A percentile compares a stretch with the other conserved stretches of the same genome.
Evolutionary conservation across 768 basidiomycete genomes (phyloP).

Genomic region (Rubroboletus pulcherrimus): DNA sequence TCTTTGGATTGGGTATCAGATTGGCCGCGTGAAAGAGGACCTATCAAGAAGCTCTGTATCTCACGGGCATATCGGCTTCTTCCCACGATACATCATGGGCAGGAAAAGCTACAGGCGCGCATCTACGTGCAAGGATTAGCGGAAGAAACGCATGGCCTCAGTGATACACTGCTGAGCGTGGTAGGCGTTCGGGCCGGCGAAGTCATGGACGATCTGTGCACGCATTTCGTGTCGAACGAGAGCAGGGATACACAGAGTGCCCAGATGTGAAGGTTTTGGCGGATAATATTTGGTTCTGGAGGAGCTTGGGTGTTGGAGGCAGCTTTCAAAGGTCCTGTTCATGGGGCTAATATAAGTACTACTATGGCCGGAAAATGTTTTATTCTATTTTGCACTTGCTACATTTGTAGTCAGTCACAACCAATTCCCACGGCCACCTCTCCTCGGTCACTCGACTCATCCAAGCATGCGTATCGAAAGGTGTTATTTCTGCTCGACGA

Average conservation of each 20-base stretch:
- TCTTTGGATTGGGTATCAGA: slow-evolving; percentile 18
- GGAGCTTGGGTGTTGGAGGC: background rate
- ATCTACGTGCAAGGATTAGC: slow-evolving; percentile 37
- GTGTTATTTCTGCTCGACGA: slow-evolving; percentile 98
- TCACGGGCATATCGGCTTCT: slow-evolving; percentile 43
- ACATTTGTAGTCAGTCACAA: background rate
- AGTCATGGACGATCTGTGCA: slow-evolving; percentile 37
- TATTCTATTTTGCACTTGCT: background rate
- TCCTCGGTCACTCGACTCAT: background rate
- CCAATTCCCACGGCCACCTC: slow-evolving; percentile 24
- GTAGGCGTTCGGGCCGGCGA: slow-evolving; percentile 43
- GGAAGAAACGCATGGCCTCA: slow-evolving; percentile 37
- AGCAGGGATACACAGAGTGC: background rate
- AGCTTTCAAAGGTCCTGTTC: background rate
- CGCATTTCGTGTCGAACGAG: background rate
- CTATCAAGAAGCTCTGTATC: slow-evolving; percentile 26
- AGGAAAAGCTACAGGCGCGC: slow-evolving; percentile 17
- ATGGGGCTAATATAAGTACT: no score
- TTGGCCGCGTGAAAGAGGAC: slow-evolving; percentile 19
- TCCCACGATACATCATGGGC: slow-evolving; percentile 17
- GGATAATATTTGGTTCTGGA: background rate
- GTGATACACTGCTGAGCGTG: slow-evolving; percentile 47
- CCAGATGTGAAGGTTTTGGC: slow-evolving; percentile 4
- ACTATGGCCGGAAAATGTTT: no score
- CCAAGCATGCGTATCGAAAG: slow-evolving; percentile 86